phyloP scores from a whole-genome alignment of 352 stramenopile genomes.

The Pythium insidiosum region DNA sequence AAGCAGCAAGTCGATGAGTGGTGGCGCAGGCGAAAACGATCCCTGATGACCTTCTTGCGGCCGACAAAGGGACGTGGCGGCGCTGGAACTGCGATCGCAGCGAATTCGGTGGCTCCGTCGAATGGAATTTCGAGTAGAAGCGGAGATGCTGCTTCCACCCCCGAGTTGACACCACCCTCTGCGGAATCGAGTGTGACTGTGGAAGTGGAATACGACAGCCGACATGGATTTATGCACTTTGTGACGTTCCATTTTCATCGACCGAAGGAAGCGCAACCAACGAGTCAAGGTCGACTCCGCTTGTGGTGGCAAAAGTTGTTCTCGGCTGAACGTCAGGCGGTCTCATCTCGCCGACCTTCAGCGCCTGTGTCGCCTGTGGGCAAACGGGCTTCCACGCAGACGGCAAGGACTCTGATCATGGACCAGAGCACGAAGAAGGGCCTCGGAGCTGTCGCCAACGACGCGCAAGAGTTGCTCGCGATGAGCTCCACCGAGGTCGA shows the following conservation, averaged over 20 bases:
- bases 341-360: neutral
- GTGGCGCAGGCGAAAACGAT: constrained; percentile 9
- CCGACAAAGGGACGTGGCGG: neutral
- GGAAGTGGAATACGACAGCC: constrained; percentile 58
- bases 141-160: constrained; percentile 3
- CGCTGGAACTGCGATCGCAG: neutral
- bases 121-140: neutral
- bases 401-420: neutral
- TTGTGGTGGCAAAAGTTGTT: neutral
- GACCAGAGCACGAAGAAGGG: constrained; percentile 7
- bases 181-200: no score
- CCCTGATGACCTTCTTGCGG: no score
- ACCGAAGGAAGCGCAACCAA: neutral
- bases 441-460: constrained; percentile 1
- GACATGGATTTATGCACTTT: constrained; percentile 42
- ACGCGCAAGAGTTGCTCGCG: constrained; percentile 9
- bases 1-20: constrained; percentile 8
- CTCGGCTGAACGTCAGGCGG: neutral
- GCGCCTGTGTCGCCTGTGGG: neutral
- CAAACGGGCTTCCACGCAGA: neutral
- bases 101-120: neutral
- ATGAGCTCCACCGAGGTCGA: constrained; percentile 31
- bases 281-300: neutral
- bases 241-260: constrained; percentile 40
- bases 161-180: no score